Evolutionary conservation across 31 red algal species (phyloP).

Genomic region (Endocladia muricata): DNA sequence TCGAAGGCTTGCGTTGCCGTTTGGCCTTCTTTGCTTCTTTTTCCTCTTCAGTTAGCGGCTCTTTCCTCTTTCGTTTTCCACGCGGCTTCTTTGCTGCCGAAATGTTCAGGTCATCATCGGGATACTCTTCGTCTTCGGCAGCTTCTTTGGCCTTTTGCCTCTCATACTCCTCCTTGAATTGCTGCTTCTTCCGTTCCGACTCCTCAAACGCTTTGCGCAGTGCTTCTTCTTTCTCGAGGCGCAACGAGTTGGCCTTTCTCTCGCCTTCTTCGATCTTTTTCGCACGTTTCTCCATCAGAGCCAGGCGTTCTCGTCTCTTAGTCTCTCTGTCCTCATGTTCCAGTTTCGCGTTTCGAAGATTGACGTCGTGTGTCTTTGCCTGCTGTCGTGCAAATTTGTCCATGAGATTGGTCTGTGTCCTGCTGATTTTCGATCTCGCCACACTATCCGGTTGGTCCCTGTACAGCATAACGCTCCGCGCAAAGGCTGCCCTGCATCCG

Average conservation of each 20-base stretch:
- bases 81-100: constrained; percentile 13
- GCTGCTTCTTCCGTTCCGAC: constrained; percentile 28
- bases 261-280: constrained; percentile 25
- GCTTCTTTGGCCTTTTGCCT: neutral
- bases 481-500: constrained; percentile 26
- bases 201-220: constrained; percentile 39
- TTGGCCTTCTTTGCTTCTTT: constrained; percentile 6
- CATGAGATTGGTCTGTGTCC: neutral
- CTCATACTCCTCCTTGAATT: constrained; percentile 37
- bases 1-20: neutral
- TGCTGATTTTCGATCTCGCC: constrained; percentile 11
- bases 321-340: constrained; percentile 30
- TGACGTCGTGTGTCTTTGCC: constrained; percentile 58
- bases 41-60: neutral
- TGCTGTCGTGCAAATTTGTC: constrained; percentile 47
- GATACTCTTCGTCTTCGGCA: constrained; percentile 13
- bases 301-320: constrained; percentile 14
- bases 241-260: constrained; percentile 8
- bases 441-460: constrained; percentile 8
- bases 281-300: constrained; percentile 23
- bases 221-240: constrained; percentile 40
- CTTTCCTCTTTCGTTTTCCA: constrained; percentile 15
- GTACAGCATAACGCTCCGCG: constrained; percentile 4
- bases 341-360: constrained; percentile 39
- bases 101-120: constrained; percentile 14